These are phyloP conservation scores for Moesziomyces aphidis DNA, from an alignment of 1,284 basidiomycete species.

Conservation along the genomic window DNA sequence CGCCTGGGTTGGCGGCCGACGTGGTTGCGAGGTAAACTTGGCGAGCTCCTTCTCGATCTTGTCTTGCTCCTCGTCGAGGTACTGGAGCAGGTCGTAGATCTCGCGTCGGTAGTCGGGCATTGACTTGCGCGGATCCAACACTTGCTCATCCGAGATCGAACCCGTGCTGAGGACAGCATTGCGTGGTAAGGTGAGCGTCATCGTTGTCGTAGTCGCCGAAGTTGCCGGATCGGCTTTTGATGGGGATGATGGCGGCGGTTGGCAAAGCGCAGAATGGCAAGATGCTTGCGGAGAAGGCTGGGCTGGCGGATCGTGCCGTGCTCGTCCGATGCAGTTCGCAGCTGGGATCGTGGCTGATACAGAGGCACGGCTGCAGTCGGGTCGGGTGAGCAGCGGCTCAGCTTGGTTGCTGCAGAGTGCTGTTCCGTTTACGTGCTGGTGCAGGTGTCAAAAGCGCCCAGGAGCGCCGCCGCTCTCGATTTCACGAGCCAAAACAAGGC, in stretches of 20 bases:
- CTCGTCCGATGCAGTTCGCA: background rate
- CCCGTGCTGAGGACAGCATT: background rate
- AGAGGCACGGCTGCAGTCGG: too few relatives aligned
- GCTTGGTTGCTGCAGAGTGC: background rate
- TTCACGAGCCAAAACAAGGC: background rate
- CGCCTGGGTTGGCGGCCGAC: constrained; percentile 1
- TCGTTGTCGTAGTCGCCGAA: background rate
- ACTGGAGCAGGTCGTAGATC: constrained; percentile 46
- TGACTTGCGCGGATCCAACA: constrained; percentile 38
- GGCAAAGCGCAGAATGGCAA: background rate
- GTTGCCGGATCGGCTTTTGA: background rate
- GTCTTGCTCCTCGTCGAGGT: constrained; percentile 47
- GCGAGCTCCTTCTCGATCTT: constrained; percentile 42
- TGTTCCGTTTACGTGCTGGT: background rate
- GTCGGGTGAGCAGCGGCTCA: background rate
- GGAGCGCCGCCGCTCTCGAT: background rate
- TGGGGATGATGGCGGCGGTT: background rate
- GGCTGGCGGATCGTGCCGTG: background rate
- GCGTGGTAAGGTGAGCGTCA: background rate
- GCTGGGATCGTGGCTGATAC: too few relatives aligned
- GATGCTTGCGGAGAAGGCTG: background rate
- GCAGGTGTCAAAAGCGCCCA: background rate
- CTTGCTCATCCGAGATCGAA: constrained; percentile 18
- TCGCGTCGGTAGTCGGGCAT: constrained; percentile 46
- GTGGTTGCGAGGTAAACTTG: constrained; percentile 12